phyloP scores from a whole-genome alignment of 164 flowering plant genomes.

The Platanus orientalis region DNA sequence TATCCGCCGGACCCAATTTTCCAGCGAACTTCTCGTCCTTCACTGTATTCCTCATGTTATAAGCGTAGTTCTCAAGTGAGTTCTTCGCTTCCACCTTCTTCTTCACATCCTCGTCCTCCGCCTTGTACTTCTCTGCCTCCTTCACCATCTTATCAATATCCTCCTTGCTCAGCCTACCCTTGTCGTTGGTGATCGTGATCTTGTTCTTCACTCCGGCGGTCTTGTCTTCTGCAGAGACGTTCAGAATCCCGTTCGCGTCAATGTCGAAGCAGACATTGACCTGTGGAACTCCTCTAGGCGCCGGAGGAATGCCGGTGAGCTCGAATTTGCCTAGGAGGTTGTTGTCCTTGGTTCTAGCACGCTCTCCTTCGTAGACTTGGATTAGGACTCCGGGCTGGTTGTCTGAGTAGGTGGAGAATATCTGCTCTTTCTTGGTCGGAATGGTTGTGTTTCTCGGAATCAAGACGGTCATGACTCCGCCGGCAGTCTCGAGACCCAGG shows the following conservation, averaged over 20 bases:
- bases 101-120: slow-evolving; percentile 28
- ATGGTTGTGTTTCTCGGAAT: slow-evolving; percentile 28
- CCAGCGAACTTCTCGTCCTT: slow-evolving; percentile 27
- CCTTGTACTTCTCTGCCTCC: slow-evolving; percentile 23
- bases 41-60: slow-evolving; percentile 33
- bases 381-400: too few relatives aligned
- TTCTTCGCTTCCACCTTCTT: slow-evolving; percentile 34
- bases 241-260: too few relatives aligned
- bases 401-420: slow-evolving; percentile 28
- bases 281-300: slow-evolving; percentile 20
- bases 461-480: slow-evolving; percentile 30
- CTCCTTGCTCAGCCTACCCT: slow-evolving; percentile 24
- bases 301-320: slow-evolving; percentile 21
- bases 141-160: slow-evolving; percentile 27
- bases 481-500: slow-evolving; percentile 28
- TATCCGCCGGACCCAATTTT: slow-evolving; percentile 27
- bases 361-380: slow-evolving; percentile 31
- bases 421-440: slow-evolving; percentile 25
- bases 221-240: slow-evolving; percentile 26
- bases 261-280: slow-evolving; percentile 22
- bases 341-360: too few relatives aligned
- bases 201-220: slow-evolving; percentile 24
- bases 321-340: slow-evolving; percentile 18
- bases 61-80: slow-evolving; percentile 31
- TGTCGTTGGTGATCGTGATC: slow-evolving; percentile 24